phyloP scores from a whole-genome alignment of 192 early-diverging fungal species.

The Chytriomyces sp. region DNA sequence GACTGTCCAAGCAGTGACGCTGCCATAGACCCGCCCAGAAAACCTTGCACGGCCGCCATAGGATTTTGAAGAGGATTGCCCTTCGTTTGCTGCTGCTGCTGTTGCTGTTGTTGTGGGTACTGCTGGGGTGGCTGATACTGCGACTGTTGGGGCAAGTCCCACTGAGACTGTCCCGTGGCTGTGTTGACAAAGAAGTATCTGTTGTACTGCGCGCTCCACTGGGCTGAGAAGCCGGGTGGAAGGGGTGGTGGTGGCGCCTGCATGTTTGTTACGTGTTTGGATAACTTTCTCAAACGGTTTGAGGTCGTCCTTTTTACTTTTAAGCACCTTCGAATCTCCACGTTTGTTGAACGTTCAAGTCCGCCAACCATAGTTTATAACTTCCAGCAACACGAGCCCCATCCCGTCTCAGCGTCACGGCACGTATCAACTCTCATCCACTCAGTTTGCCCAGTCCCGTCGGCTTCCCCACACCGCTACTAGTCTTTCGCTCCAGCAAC shows the following conservation, averaged over 20 bases:
- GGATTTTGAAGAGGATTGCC: neutral
- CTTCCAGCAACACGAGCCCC: no score
- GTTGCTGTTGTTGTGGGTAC: neutral
- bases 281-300: neutral
- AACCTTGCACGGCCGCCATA: neutral
- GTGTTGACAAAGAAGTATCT: constrained; percentile 15
- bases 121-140: neutral
- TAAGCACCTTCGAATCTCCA: no score
- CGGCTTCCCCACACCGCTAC: no score
- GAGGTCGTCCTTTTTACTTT: no score
- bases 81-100: neutral
- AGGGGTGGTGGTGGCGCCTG: constrained; percentile 3
- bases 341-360: no score
- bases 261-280: neutral
- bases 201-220: constrained; percentile 13
- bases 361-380: no score
- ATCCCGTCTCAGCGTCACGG: neutral
- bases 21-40: neutral
- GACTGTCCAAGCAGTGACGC: neutral
- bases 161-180: neutral
- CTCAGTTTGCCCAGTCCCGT: no score
- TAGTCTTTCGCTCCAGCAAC: no score
- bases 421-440: no score
- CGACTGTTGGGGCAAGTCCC: neutral
- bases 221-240: neutral